A percentile compares a stretch with the other conserved stretches of the same genome.
Evolutionary conservation across 345 rosid species (phyloP).

Genomic region (Syzygium aromaticum): DNA sequence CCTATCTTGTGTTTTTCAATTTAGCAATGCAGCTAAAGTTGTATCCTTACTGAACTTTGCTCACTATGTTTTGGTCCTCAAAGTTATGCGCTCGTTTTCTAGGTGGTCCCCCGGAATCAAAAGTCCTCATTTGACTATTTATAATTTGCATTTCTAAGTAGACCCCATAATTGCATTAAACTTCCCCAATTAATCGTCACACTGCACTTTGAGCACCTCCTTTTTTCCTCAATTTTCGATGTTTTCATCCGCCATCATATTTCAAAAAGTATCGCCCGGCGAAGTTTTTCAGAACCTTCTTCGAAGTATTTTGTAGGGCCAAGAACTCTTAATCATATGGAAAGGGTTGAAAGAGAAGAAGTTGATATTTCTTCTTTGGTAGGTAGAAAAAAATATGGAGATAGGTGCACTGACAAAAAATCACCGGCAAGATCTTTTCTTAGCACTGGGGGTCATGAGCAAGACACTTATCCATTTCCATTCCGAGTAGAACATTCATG

Average conservation of each 20-base stretch:
- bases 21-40: background rate
- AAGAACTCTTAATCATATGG: background rate
- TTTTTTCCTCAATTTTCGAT: background rate
- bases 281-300: background rate
- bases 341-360: background rate
- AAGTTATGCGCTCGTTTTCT: background rate
- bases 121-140: background rate
- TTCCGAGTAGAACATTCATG: background rate
- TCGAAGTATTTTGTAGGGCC: background rate
- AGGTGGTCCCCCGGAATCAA: background rate
- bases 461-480: background rate
- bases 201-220: background rate
- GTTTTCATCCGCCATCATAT: background rate
- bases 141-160: background rate
- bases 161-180: background rate
- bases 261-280: background rate
- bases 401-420: background rate
- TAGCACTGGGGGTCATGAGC: background rate
- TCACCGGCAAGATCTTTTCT: background rate
- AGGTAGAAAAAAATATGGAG: background rate
- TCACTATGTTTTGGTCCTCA: background rate
- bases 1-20: background rate
- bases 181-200: background rate
- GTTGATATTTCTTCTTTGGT: background rate
- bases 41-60: background rate